Conservation (phyloP, 1,284 basidiomycete species). For the Malassezia sympodialis region DNA sequence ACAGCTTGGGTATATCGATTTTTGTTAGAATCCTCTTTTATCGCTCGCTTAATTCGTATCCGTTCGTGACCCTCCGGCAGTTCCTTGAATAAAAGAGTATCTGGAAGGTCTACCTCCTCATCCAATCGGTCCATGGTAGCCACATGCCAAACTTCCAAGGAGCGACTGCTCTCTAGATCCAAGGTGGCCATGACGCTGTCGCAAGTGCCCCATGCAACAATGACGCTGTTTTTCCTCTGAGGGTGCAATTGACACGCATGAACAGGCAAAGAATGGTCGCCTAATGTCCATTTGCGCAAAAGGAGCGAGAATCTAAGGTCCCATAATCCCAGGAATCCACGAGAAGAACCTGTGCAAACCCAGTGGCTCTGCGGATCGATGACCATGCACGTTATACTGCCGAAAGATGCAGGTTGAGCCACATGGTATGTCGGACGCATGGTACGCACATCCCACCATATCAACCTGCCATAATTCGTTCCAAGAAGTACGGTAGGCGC, state of each 20-base stretch:
- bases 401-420: slow-evolving; percentile 73
- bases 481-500: slow-evolving; percentile 60
- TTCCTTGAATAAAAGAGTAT: not conserved
- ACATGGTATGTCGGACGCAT: slow-evolving; percentile 68
- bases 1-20: not conserved
- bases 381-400: slow-evolving; percentile 74
- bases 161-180: not conserved
- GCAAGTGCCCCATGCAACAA: not conserved
- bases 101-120: not conserved
- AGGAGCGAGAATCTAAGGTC: slow-evolving; percentile 86
- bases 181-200: not conserved
- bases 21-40: not conserved
- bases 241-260: slow-evolving; percentile 6
- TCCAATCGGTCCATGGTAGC: not conserved
- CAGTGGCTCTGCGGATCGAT: slow-evolving; percentile 65
- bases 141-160: not conserved
- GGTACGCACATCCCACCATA: slow-evolving; percentile 71
- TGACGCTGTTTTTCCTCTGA: not conserved
- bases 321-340: slow-evolving; percentile 76
- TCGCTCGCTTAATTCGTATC: not conserved
- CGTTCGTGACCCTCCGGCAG: not conserved
- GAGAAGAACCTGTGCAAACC: slow-evolving; percentile 75
- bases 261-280: slow-evolving; percentile 49
- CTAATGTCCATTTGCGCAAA: slow-evolving; percentile 73
- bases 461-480: slow-evolving; percentile 68